Base-by-base conservation (phyloP, 179 eudicot genomes). In the Actinidia chinensis region DNA sequence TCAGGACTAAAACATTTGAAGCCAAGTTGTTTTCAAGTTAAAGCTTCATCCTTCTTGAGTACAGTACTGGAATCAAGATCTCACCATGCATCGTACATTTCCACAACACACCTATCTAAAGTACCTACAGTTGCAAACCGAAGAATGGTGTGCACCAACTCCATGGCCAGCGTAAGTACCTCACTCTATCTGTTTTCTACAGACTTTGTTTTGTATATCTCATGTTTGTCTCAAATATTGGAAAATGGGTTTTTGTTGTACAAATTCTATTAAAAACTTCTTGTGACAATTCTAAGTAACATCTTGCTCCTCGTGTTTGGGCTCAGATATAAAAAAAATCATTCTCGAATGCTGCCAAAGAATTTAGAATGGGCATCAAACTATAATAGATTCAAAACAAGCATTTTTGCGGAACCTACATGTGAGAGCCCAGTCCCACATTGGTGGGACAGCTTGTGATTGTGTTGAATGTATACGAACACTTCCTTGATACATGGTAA, bases 61-160 rank as follows among this genome's bases (percentile, higher is more conserved):
- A 54, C 68, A 71, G 23, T 36, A 28, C 28, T 78, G 69, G 20
- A 60, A 58, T 78, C 75, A 68, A 77, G 75, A 42, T 40, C 14
- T 25, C 80, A 76, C 15, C 68, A 81, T 50, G 63, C 40, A 2
- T 78, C 33, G 8, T 63, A 44, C 25, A 59, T 78, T 17, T 79
- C 71, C 43, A 22, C 66, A 15, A 4, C 54, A 46, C 68, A 67
- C 20, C 52, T 47, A 65, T 81, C 77, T 23, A 78, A 78, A 73
- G 33, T 14, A 48, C 51, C 72, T 78, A 56, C 84, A 68, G 42
- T 48, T 67, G 71, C 71, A 48, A 55, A 43, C 56, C 75, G 71
- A 23, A 82, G 84, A 74, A 65, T 82, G 76, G 73, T n/a, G 23
- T 82, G 84, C 69, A 82, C 47, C 52, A 73, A 78, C 40, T 46